phyloP scores from a whole-genome alignment of 2,329 filamentous ascomycete species.

The Fusarium chlamydosporum region DNA sequence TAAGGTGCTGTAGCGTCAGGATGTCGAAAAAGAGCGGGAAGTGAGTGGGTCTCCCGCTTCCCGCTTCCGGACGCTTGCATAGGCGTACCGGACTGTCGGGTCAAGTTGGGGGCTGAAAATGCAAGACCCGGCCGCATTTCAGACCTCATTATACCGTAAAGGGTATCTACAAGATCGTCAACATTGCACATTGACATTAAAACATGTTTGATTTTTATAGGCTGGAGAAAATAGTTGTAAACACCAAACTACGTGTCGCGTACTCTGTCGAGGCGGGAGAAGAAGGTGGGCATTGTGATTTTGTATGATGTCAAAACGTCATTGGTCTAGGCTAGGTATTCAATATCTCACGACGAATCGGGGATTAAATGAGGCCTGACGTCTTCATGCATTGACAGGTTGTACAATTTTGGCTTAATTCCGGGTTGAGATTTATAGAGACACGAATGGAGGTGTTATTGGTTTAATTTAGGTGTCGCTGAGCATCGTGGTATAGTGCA shows the following conservation, averaged over 20 bases:
- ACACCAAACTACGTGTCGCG: background rate
- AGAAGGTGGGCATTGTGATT: constrained; percentile 10
- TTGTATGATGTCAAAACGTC: constrained; percentile 1
- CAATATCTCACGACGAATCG: constrained; percentile 12
- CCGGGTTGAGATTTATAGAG: background rate
- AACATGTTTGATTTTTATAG: constrained; percentile 37
- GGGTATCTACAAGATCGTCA: constrained; percentile 18
- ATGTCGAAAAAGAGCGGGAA: constrained; percentile 12
- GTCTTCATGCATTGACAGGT: constrained; percentile 8
- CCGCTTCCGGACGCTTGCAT: constrained; percentile 24
- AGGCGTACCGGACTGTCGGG: constrained; percentile 29
- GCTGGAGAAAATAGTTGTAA: background rate
- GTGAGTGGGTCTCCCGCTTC: constrained; percentile 32
- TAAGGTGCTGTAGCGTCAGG: no score
- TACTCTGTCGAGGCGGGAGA: background rate
- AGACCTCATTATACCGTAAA: constrained; percentile 23
- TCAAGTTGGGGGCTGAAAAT: constrained; percentile 22
- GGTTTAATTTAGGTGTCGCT: background rate
- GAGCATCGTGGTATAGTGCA: background rate
- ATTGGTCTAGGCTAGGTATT: constrained; percentile 2
- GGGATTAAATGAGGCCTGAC: constrained; percentile 7
- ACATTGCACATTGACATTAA: background rate
- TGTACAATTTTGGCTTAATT: background rate
- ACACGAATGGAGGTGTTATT: background rate
- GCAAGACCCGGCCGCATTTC: constrained; percentile 25